Evolutionary conservation across 2,329 filamentous ascomycete genomes (phyloP).

Genomic region (Colletotrichum karsti): DNA sequence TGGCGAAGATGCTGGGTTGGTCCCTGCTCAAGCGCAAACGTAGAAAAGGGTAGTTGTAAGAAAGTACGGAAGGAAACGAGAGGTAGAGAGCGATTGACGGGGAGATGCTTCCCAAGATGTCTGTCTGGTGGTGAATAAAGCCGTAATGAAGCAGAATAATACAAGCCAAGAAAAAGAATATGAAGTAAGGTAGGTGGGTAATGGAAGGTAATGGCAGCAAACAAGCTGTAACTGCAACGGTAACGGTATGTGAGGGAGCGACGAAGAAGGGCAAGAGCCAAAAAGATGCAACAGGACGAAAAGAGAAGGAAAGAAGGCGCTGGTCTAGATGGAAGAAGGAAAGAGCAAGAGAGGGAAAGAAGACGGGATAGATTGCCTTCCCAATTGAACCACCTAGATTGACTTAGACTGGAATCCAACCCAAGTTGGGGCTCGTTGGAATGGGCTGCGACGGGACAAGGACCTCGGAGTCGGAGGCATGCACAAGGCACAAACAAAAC

Average conservation of each 20-base stretch:
- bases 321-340: slow-evolving; percentile 3
- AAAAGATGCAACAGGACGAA: not conserved
- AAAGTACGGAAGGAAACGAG: not conserved
- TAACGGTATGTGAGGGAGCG: slow-evolving; percentile 14
- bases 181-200: no score
- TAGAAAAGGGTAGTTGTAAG: not conserved
- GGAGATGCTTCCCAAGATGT: not conserved
- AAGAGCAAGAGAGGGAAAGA: not conserved
- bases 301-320: slow-evolving; percentile 18
- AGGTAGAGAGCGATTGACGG: slow-evolving; percentile 6
- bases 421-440: not conserved
- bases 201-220: no score
- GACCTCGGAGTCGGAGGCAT: not conserved
- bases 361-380: not conserved
- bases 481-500: slow-evolving; percentile 5
- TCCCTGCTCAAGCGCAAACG: slow-evolving; percentile 19
- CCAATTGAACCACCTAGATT: not conserved
- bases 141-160: not conserved
- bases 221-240: not conserved
- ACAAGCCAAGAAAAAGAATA: not conserved
- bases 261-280: slow-evolving; percentile 17
- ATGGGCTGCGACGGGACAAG: not conserved
- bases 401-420: not conserved
- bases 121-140: not conserved
- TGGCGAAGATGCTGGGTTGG: slow-evolving; percentile 18